Conservation (phyloP, 306 rosid genomes). For the Astragalus glycyphyllos region DNA sequence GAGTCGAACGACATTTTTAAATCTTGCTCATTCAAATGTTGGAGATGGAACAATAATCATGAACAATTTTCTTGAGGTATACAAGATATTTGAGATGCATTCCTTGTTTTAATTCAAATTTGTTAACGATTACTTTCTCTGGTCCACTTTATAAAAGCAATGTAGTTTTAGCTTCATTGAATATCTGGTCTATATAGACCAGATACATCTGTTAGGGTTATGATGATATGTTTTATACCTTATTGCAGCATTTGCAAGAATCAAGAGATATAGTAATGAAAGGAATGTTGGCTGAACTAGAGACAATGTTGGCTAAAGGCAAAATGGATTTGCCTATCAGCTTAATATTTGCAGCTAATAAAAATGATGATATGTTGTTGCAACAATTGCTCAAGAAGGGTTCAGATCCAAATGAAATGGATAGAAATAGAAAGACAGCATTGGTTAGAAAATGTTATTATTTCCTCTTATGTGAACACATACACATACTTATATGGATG, state of each 20-base stretch:
- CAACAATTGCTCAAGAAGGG: conserved; percentile 56
- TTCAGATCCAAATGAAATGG: conserved; percentile 73
- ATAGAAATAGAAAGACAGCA: conserved; percentile 60
- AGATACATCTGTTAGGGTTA: too few species aligned
- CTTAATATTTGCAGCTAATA: conserved; percentile 61
- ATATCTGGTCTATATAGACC: too few species aligned
- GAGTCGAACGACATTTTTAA: conserved; percentile 66
- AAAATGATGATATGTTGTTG: conserved; percentile 57
- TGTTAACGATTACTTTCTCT: too few species aligned
- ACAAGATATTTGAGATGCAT: neutral
- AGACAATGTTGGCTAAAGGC: conserved; percentile 58
- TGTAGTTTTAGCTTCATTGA: too few species aligned
- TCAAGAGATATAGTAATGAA: conserved; percentile 43
- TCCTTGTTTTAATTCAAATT: neutral
- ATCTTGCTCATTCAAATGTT: conserved; percentile 59
- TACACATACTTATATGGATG: neutral
- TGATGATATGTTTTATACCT: neutral
- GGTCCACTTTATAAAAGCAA: too few species aligned
- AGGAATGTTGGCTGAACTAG: conserved; percentile 55
- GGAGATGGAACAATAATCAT: conserved; percentile 73
- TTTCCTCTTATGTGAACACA: neutral
- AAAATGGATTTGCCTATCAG: conserved; percentile 68
- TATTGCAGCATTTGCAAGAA: conserved; percentile 59
- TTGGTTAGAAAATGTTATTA: conserved; percentile 51
- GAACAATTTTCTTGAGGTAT: conserved; percentile 70